Base-by-base conservation (phyloP, 2,329 filamentous ascomycete species). In the Rutstroemia sp. region DNA sequence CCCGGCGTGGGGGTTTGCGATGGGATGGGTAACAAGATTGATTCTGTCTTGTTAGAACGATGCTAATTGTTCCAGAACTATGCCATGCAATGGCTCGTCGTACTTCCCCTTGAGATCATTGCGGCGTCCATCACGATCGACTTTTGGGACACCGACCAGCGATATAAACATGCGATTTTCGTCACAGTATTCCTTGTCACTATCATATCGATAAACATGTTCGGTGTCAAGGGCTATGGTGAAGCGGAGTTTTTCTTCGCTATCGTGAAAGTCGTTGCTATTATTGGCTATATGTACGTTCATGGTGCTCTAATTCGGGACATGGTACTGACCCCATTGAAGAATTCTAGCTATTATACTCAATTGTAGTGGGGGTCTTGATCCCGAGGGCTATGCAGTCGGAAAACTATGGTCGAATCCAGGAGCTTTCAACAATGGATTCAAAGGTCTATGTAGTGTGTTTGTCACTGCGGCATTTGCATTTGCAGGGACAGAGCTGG, bases 1-100 rank as follows among this genome's bases (percentile, higher is more conserved):
- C 67, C 92, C 92, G 1, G 92, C 92, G 0, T 96, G 90, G 90
- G 91, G 91, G 0, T 95, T 95, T 68, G 89, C 90, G 48, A 95
- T 96, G 88, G 91, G 90, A 16, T 95, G 90, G 90, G 63, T 67
- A 62, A 21, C 12, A 14, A 23, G 12, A 17, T 5, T 12, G 17
- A 25, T 46, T 46, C 10, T 25, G 12, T 21, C 42, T 21, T 21
- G 17, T 12, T 12, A 56, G 64, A 49, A 14, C 14, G 8, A 34
- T 7, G 10, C 14, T 44, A 27, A 27, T 47, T 19, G 8, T 50
- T 19, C 17, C 42, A 50, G 64, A 89, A 85, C 67, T 95, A 96
- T 70, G 89, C 88, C 4, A 71, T 96, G 63, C 88, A 95, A 72
- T 96, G 92, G 92, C 78, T 95, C 2, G 80, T 90, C 38, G 83